phyloP scores from a whole-genome alignment of 106 monocot genomes.

The Chionographis japonica region DNA sequence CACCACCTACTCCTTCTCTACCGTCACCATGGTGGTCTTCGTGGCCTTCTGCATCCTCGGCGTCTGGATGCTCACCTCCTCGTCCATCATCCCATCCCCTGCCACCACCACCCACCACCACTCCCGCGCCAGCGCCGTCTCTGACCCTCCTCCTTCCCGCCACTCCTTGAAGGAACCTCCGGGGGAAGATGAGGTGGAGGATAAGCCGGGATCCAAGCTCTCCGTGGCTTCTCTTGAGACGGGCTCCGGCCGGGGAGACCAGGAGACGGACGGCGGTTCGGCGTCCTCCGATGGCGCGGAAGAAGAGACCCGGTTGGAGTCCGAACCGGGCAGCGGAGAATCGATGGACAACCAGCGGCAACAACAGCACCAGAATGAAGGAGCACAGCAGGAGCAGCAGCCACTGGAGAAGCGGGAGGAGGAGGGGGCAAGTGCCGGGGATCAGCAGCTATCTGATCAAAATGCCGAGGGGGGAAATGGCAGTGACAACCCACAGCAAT shows the following conservation, averaged over 20 bases:
- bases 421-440: neutral
- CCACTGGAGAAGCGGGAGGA: neutral
- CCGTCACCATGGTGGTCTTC: constrained; percentile 36
- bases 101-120: neutral
- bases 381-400: neutral
- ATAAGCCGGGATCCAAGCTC: too few species aligned
- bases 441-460: neutral
- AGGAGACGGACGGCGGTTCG: too few species aligned
- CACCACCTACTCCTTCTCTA: constrained; percentile 21
- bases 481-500: too few species aligned
- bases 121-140: neutral
- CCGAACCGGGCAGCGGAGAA: neutral
- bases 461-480: neutral
- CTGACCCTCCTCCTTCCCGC: neutral
- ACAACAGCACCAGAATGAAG: neutral
- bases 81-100: constrained; percentile 25
- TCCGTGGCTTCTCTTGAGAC: too few species aligned
- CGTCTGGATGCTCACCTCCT: constrained; percentile 47
- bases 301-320: neutral
- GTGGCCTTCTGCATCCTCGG: constrained; percentile 43
- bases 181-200: neutral
- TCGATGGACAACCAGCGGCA: neutral
- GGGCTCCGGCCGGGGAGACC: too few species aligned
- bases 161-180: neutral
- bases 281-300: too few species aligned